A percentile compares a stretch with the other conserved stretches of the same genome.
Evolutionary conservation across 2,329 filamentous ascomycete species (phyloP).

Genomic region (Exophiala mesophila): DNA sequence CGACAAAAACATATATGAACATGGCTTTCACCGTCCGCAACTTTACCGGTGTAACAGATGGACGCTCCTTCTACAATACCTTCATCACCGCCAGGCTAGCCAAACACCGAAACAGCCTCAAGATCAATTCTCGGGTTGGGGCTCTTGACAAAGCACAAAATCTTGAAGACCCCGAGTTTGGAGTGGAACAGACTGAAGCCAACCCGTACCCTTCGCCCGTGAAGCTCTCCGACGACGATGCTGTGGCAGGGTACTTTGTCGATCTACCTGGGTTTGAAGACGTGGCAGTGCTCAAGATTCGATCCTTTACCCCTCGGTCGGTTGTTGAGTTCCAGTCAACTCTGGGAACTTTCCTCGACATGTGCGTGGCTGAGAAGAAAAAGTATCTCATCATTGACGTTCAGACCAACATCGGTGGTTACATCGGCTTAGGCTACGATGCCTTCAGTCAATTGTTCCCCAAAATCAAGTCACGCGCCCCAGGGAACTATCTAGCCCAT

Average conservation of each 20-base stretch:
- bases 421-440: slow-evolving; percentile 43
- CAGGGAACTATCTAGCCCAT: slow-evolving; percentile 43
- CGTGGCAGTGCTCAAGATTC: slow-evolving; percentile 42
- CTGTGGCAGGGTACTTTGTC: slow-evolving; percentile 44
- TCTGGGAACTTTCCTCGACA: slow-evolving; percentile 43
- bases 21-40: slow-evolving; percentile 12
- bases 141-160: slow-evolving; percentile 1
- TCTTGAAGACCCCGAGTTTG: slow-evolving; percentile 7
- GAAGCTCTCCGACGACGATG: slow-evolving; percentile 31
- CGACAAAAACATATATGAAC: slow-evolving; percentile 24
- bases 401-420: slow-evolving; percentile 56
- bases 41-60: slow-evolving; percentile 3
- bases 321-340: slow-evolving; percentile 20
- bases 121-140: not conserved
- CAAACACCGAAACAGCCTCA: not conserved
- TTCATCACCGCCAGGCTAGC: not conserved
- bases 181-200: not conserved
- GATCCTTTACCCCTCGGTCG: slow-evolving; percentile 32
- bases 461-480: slow-evolving; percentile 38
- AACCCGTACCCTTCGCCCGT: slow-evolving; percentile 35
- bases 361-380: slow-evolving; percentile 44
- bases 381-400: slow-evolving; percentile 61
- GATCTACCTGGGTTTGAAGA: slow-evolving; percentile 36
- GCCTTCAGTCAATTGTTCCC: slow-evolving; percentile 54
- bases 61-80: slow-evolving; percentile 4